These are phyloP conservation scores for Iris pallida DNA, from an alignment of 116 monocot genomes.

Conservation along the genomic window DNA sequence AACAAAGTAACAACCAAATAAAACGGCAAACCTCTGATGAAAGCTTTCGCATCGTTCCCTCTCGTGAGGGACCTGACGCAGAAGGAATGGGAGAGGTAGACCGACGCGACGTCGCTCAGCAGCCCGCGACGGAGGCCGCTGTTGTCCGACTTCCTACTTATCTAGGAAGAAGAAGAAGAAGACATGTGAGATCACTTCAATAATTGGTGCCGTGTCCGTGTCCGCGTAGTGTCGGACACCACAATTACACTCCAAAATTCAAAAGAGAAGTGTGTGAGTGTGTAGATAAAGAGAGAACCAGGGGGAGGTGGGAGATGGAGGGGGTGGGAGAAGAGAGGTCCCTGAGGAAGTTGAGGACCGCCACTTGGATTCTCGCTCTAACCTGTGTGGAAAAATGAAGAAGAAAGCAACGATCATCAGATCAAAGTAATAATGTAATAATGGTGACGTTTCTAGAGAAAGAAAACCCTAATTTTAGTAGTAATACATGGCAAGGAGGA, in stretches of 20 bases:
- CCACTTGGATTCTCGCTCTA: conserved; percentile 75
- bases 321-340: conserved; percentile 52
- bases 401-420: background rate
- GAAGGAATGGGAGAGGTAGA: conserved; percentile 70
- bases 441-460: background rate
- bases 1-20: background rate
- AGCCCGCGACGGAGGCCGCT: conserved; percentile 50
- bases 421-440: background rate
- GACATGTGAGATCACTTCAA: no score
- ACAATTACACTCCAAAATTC: background rate
- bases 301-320: conserved; percentile 48
- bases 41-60: conserved; percentile 52
- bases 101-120: conserved; percentile 57
- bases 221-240: no score
- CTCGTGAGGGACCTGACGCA: conserved; percentile 60
- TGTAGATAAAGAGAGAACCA: conserved; percentile 36
- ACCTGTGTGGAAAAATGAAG: conserved; percentile 23
- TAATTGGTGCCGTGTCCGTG: no score
- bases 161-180: conserved; percentile 19
- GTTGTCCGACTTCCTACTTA: conserved; percentile 51
- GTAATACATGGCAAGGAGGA: conserved; percentile 50
- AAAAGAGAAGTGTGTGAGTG: conserved; percentile 4
- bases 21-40: conserved; percentile 59
- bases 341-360: conserved; percentile 76
- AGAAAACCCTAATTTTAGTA: background rate